Evolutionary conservation across 2,329 filamentous ascomycete genomes (phyloP).

Genomic region (Cladosporium phlei): DNA sequence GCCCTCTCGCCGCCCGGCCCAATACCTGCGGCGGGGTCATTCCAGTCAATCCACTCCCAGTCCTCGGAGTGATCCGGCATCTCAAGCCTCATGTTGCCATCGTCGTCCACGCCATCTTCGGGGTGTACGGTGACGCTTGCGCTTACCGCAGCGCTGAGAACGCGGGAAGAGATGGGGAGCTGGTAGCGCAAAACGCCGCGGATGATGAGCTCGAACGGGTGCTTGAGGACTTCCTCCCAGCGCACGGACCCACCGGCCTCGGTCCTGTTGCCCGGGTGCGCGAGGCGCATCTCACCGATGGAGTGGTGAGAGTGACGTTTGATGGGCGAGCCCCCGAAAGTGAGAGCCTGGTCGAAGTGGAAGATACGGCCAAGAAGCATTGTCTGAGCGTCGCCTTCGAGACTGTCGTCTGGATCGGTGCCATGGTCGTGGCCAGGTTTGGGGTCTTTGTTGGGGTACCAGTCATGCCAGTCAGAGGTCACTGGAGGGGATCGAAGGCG

Average conservation of each 20-base stretch:
- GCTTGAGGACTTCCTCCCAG: conserved; percentile 85
- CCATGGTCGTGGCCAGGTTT: conserved; percentile 19
- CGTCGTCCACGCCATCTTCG: conserved; percentile 32
- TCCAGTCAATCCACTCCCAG: conserved; percentile 32
- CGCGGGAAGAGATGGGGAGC: conserved; percentile 54
- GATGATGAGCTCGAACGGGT: conserved; percentile 90
- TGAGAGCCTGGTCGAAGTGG: conserved; percentile 79
- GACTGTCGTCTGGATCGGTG: conserved; percentile 42
- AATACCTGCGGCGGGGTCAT: conserved; percentile 6
- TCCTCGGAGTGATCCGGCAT: conserved; percentile 24
- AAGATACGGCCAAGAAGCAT: conserved; percentile 89
- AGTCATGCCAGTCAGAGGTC: conserved; percentile 20
- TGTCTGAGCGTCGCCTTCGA: conserved; percentile 64
- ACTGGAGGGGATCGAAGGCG: background rate
- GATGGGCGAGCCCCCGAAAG: conserved; percentile 86
- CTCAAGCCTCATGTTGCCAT: conserved; percentile 29
- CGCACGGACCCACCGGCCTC: conserved; percentile 73
- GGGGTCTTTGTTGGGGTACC: conserved; percentile 8
- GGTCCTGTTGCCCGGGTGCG: conserved; percentile 81
- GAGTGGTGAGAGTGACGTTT: conserved; percentile 67
- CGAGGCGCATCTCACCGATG: conserved; percentile 75
- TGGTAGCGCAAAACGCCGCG: conserved; percentile 85
- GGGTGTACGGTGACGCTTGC: conserved; percentile 38
- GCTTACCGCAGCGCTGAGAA: conserved; percentile 48
- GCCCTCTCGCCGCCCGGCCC: background rate